These are phyloP conservation scores for Chytriomyces hyalinus DNA, from an alignment of 192 early-diverging fungal species.

Conservation along the genomic window DNA sequence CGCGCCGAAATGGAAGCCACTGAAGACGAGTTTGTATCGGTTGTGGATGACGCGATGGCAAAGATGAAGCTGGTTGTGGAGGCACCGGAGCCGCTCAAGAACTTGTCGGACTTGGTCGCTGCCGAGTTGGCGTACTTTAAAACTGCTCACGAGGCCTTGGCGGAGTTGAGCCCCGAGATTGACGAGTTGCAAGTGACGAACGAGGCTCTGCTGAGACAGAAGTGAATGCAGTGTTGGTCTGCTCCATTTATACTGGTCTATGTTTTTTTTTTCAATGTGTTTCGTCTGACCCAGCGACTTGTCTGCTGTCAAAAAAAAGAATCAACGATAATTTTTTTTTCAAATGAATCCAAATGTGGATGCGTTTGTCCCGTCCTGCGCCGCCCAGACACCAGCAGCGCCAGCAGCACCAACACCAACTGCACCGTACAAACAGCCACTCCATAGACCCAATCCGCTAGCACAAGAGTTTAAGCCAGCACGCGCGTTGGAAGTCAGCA, in stretches of 20 bases:
- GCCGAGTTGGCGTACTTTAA: slow-evolving; percentile 88
- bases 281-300: no score
- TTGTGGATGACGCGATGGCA: slow-evolving; percentile 92
- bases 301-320: no score
- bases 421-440: not conserved
- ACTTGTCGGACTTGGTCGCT: slow-evolving; percentile 84
- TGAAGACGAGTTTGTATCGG: slow-evolving; percentile 95
- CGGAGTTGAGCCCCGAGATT: slow-evolving; percentile 75
- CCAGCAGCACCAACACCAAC: not conserved
- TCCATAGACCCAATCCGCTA: not conserved
- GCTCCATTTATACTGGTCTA: no score
- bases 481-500: no score
- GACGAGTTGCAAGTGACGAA: slow-evolving; percentile 95
- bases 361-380: no score
- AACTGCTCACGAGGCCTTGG: slow-evolving; percentile 46
- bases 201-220: slow-evolving; percentile 81
- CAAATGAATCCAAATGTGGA: no score
- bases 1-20: slow-evolving; percentile 85
- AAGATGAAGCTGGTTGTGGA: slow-evolving; percentile 93
- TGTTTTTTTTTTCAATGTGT: no score
- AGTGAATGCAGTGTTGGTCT: not conserved
- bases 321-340: no score
- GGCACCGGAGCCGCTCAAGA: slow-evolving; percentile 74
- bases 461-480: no score
- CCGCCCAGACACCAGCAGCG: not conserved